Base-by-base conservation (phyloP, 345 rosid species). In the Salix dunnii region DNA sequence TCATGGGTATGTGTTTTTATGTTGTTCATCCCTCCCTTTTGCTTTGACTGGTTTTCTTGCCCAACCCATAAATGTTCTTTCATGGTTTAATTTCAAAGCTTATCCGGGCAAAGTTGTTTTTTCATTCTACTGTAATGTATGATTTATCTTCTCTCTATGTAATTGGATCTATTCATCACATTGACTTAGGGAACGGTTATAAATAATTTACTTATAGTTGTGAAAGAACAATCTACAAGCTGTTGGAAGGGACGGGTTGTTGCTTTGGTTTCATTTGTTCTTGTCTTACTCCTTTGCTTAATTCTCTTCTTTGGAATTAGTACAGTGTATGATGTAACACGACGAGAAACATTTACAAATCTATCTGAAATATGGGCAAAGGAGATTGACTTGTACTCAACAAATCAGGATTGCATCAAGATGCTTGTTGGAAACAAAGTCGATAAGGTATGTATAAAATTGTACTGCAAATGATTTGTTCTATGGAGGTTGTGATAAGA, bases 391-490 rank as follows among this genome's bases (percentile, higher is more conserved):
- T 83, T 91, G 75, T 92, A 94, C 87, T 90, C 94, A 2, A 94
- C 97, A 40, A 94, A 91, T 84, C 97, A 89, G 82, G 96, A 92
- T 63, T 94, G 97, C 87, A 86, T 92, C 85, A 95, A 91, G 90
- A 89, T 95, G 97, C 97, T 95, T 77, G 97, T 95, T 67, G 99
- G 97, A 71, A 95, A 95, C 80, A 95, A 94, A 88, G 94, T 91
- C n/a, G 99, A 95, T 74, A 91, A 91, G 97, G 96, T 92, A 85
- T 46, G 51, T 46, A 46, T 46, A 46, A 46, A 46, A 46, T 12
- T 46, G 51, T 6, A 46, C 51, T 46, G 51, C 51, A 46, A 46
- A 16, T 46, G 14, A 27, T 31, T 7, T 49, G 13, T 46, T 0
- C 18, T 46, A 11, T 23, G 14, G n/a, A n/a, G 28, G 42, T 10